Conservation (phyloP, 306 rosid genomes). For the Albizia julibrissin region DNA sequence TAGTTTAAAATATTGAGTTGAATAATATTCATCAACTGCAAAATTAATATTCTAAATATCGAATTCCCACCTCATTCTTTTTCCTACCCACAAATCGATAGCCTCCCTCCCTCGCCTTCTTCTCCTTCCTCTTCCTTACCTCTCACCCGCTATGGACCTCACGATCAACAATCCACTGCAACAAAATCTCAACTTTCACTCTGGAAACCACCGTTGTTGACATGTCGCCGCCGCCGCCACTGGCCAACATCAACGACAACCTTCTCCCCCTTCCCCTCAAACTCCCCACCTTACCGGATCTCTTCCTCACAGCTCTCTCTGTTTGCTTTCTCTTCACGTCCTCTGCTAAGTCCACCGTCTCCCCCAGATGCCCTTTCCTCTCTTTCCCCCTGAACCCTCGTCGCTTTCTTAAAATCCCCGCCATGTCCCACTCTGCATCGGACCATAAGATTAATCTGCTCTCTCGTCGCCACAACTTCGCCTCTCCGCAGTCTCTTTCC, state of each 20-base stretch:
- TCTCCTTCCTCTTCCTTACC: neutral
- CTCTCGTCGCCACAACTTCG: constrained; percentile 49
- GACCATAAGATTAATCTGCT: constrained; percentile 8
- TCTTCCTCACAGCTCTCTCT: constrained; percentile 66
- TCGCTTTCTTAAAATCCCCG: constrained; percentile 60
- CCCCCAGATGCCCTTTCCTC: constrained; percentile 40
- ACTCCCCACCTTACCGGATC: constrained; percentile 55
- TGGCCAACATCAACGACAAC: constrained; percentile 38
- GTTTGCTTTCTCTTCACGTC: constrained; percentile 67
- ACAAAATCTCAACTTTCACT: neutral
- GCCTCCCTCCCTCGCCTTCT: neutral
- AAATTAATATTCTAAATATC: no score
- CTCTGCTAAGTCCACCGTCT: constrained; percentile 32
- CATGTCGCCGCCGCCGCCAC: constrained; percentile 57
- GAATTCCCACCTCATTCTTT: constrained; percentile 12
- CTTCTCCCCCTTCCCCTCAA: constrained; percentile 26
- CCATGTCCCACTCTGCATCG: constrained; percentile 57
- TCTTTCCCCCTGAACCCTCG: constrained; percentile 55
- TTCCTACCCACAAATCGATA: neutral
- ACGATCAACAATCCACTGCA: neutral
- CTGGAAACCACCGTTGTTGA: constrained; percentile 29
- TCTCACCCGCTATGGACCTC: constrained; percentile 36
- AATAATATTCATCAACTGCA: neutral
- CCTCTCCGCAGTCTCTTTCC: constrained; percentile 75
- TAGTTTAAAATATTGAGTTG: neutral